Conservation (phyloP, 352 stramenopile genomes). For the Phytopythium montanum region DNA sequence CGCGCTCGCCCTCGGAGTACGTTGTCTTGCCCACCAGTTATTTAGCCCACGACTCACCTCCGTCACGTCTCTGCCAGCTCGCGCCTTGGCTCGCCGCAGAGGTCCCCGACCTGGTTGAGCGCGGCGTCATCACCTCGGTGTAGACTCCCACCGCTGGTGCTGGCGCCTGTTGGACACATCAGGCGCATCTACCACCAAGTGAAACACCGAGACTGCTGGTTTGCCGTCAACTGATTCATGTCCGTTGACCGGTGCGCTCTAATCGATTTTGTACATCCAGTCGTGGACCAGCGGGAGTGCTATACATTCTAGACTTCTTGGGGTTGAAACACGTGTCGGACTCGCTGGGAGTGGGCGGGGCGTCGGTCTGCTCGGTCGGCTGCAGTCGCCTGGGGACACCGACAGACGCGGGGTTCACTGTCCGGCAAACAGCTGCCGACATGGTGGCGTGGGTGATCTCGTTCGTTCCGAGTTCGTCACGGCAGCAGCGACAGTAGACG, state of each 20-base stretch:
- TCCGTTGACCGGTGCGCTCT: not conserved
- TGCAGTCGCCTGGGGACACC: not conserved
- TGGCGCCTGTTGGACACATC: not conserved
- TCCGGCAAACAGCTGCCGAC: too few relatives aligned
- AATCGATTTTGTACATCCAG: slow-evolving; percentile 1
- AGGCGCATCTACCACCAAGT: not conserved
- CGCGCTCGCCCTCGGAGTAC: slow-evolving; percentile 76
- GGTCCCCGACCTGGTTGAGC: slow-evolving; percentile 82
- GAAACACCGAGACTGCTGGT: not conserved
- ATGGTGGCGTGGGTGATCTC: not conserved
- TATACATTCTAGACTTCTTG: slow-evolving; percentile 1
- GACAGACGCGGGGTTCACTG: not conserved
- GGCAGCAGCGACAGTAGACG: slow-evolving; percentile 58
- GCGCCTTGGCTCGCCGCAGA: slow-evolving; percentile 86
- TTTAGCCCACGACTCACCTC: not conserved
- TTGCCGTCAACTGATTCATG: not conserved
- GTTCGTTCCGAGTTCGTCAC: slow-evolving; percentile 16
- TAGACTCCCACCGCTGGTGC: slow-evolving; percentile 15
- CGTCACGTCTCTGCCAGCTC: slow-evolving; percentile 32
- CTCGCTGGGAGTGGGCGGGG: not conserved
- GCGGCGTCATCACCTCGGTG: slow-evolving; percentile 65
- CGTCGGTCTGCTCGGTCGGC: not conserved
- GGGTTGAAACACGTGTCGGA: not conserved
- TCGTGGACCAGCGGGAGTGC: not conserved
- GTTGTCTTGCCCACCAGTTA: slow-evolving; percentile 3